Conservation (phyloP, 805 yeast species). For the Blastobotrys mokoenaii region DNA sequence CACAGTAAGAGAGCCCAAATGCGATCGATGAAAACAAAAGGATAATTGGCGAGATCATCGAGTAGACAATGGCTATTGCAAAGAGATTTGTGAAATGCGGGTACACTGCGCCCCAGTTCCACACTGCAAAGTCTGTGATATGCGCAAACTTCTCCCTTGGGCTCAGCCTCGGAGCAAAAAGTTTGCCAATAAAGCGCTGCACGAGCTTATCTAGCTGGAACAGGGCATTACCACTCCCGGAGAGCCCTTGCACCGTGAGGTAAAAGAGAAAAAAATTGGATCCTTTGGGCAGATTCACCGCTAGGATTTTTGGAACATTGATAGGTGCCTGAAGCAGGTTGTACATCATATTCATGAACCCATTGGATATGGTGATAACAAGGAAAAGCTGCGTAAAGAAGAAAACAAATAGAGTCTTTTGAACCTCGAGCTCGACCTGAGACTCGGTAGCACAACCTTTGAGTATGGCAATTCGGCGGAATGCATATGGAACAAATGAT, state of each 20-base stretch:
- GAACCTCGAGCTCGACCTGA: conserved; percentile 60
- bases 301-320: conserved; percentile 61
- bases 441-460: conserved; percentile 57
- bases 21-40: conserved; percentile 51
- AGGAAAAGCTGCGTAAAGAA: conserved; percentile 75
- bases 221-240: conserved; percentile 65
- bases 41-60: conserved; percentile 73
- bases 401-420: conserved; percentile 70
- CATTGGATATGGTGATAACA: conserved; percentile 78
- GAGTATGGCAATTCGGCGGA: conserved; percentile 43
- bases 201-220: conserved; percentile 50
- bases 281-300: conserved; percentile 74
- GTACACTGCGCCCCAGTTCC: conserved; percentile 71
- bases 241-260: conserved; percentile 62
- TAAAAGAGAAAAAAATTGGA: conserved; percentile 81
- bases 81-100: conserved; percentile 72
- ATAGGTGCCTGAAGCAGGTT: conserved; percentile 61
- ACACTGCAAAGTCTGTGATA: conserved; percentile 35
- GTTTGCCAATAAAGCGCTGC: conserved; percentile 24
- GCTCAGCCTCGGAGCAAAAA: conserved; percentile 31
- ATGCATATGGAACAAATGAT: conserved; percentile 50
- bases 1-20: conserved; percentile 47
- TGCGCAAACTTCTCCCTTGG: conserved; percentile 51
- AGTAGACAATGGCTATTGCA: conserved; percentile 69
- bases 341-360: conserved; percentile 55